Conservation (phyloP, 176 grass and related monocot species). For the Aechmea fasciata region DNA sequence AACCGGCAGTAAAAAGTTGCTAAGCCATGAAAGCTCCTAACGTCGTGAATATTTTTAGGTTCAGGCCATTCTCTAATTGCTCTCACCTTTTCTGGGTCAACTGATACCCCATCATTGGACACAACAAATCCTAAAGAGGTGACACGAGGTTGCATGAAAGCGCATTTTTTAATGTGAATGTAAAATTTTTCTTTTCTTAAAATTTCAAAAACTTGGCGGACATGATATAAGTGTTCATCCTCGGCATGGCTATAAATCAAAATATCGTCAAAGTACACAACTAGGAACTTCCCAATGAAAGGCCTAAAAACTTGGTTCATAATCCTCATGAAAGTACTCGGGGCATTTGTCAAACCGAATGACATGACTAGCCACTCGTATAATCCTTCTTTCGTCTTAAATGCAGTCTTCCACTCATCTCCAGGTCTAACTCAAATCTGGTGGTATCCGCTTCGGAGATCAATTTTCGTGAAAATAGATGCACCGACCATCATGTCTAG, state of each 20-base stretch:
- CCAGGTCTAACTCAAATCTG: not conserved
- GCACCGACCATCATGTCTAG: constrained; percentile 1
- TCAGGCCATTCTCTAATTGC: not conserved
- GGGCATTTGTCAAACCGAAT: constrained; percentile 1
- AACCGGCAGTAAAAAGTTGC: not conserved
- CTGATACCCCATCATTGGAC: not conserved
- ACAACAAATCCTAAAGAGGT: constrained; percentile 2
- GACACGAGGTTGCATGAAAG: not conserved
- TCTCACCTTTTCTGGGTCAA: not conserved
- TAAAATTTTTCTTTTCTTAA: not conserved
- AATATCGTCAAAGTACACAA: constrained; percentile 15
- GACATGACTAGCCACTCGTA: constrained; percentile 3
- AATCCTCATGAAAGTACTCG: not conserved
- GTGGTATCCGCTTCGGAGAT: constrained; percentile 5
- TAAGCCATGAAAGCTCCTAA: constrained; percentile 1
- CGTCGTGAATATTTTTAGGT: not conserved
- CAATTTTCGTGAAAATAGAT: constrained; percentile 12
- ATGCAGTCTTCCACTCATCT: constrained; percentile 8
- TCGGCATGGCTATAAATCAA: not conserved
- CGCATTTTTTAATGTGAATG: not conserved
- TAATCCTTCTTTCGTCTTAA: not conserved
- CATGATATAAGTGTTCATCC: not conserved
- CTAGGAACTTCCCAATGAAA: not conserved
- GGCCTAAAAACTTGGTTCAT: not conserved
- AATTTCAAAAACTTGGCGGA: not conserved